Conservation (phyloP, 2,329 filamentous ascomycete species). For the Talaromyces sp. region DNA sequence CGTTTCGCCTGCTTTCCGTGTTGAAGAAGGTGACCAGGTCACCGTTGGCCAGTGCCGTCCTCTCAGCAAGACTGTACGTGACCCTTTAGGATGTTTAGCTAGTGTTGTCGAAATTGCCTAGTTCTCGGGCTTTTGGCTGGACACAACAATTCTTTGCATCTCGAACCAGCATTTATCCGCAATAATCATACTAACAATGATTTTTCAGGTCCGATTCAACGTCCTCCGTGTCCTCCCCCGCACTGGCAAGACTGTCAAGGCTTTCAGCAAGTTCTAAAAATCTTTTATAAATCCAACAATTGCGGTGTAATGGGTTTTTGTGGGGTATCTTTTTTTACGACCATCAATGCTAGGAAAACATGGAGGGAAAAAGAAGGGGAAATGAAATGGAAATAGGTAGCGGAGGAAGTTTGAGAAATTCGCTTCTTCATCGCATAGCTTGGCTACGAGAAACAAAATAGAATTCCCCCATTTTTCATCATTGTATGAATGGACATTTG, state of each 20-base stretch:
- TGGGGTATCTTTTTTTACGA: slow-evolving; percentile 16
- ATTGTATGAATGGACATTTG: slow-evolving; percentile 12
- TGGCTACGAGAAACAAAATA: slow-evolving; percentile 12
- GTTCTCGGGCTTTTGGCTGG: neutral
- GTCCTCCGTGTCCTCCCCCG: slow-evolving; percentile 96
- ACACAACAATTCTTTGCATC: neutral
- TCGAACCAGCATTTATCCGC: neutral
- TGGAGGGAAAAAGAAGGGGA: slow-evolving; percentile 5
- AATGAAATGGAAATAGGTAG: neutral
- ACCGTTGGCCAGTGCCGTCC: slow-evolving; percentile 99
- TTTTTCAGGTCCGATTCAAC: slow-evolving; percentile 88
- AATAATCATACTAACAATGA: neutral
- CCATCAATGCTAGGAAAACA: slow-evolving; percentile 15
- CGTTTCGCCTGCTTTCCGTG: slow-evolving; percentile 99
- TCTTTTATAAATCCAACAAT: slow-evolving; percentile 13
- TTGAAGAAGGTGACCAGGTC: slow-evolving; percentile 98
- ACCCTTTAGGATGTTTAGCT: neutral
- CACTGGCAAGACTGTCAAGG: slow-evolving; percentile 96
- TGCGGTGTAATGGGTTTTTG: slow-evolving; percentile 15
- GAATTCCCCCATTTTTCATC: slow-evolving; percentile 15
- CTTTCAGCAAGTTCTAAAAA: slow-evolving; percentile 95
- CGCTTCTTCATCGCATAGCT: slow-evolving; percentile 12
- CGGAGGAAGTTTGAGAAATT: slow-evolving; percentile 1
- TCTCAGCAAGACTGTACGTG: slow-evolving; percentile 97
- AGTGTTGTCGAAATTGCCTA: neutral